phyloP scores from a whole-genome alignment of 768 basidiomycete species.

The Russula brevipes region DNA sequence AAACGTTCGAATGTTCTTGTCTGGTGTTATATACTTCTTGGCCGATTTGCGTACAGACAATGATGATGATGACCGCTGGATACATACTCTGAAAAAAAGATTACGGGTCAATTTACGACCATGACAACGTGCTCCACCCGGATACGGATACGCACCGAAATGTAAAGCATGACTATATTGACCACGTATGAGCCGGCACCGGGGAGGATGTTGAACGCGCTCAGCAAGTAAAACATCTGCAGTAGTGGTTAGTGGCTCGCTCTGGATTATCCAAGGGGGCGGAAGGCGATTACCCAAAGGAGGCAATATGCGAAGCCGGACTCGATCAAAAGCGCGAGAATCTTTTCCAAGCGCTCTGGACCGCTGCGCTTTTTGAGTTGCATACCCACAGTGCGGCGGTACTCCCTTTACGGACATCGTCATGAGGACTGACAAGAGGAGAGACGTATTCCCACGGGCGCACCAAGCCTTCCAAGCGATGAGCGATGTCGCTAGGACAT shows the following conservation, averaged over 20 bases:
- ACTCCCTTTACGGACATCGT: neutral
- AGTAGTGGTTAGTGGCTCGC: neutral
- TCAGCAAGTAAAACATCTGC: constrained; percentile 15
- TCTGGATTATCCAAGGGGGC: neutral
- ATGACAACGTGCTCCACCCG: too few relatives aligned
- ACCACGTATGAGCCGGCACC: constrained; percentile 13
- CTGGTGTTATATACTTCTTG: constrained; percentile 1
- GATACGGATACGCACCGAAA: constrained; percentile 11
- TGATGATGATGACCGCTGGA: constrained; percentile 14
- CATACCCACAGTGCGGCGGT: constrained; percentile 2
- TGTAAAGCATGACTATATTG: constrained; percentile 14
- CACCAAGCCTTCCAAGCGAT: constrained; percentile 23
- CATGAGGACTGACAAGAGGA: neutral
- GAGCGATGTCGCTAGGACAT: constrained; percentile 10
- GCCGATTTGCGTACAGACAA: constrained; percentile 14
- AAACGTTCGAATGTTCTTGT: neutral
- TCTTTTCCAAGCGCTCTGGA: constrained; percentile 10
- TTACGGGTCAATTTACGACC: neutral
- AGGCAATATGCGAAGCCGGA: constrained; percentile 18
- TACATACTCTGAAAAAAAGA: constrained; percentile 16
- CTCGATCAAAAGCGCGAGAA: constrained; percentile 18
- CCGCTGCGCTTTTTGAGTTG: constrained; percentile 10
- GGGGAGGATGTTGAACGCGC: constrained; percentile 6
- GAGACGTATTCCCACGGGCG: neutral
- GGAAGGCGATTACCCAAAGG: constrained; percentile 11